Evolutionary conservation across 2,329 filamentous ascomycete species (phyloP), one percentile per base, ranked within the genome.

Genomic region (Pseudogymnoascus pannorum): DNA sequence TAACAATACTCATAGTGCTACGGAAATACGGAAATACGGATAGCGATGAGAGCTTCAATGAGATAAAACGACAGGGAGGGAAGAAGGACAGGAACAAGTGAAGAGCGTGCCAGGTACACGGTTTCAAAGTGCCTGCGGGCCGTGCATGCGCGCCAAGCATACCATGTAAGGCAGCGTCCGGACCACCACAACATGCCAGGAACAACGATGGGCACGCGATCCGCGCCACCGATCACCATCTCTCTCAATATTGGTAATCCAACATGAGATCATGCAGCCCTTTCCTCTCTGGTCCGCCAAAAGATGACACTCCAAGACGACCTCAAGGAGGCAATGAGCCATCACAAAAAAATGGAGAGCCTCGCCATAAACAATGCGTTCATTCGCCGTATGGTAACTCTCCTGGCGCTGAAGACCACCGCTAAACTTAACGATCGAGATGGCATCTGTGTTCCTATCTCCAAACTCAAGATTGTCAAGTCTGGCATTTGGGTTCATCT

Each of bases 401-500:
- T 44, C 20, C 18, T 44, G 40, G 40, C 18, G 40, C 40, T 44
- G 5, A 44, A 44, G 5, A 44, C 40, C 40, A 22, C 40, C 5
- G 40, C 2, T 14, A 44, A 20, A 7, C 22, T 44, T 20, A 22
- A 22, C 20, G 7, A 2, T 1, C 40, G 40, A 44, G 12, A 44
- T 44, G 18, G 40, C 20, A 44, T 44, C 12, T 42, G 38, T 42
- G 18, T 22, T 22, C 38, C 38, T 2, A 42, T 42, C 38, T 42
- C 38, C 3, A 42, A 42, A 42, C 18, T 12, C 18, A 42, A 42
- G 3, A 42, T 42, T 6, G 57, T 64, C 57, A 66, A 66, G 44
- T 62, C 60, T 36, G 61, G 65, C 6, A 51, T 59, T 18, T 29
- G 59, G 31, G 33, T 63, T 24, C 29, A 72, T 42, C 68, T 78